A percentile compares a stretch with the other conserved stretches of the same genome.
Evolutionary conservation across 306 rosid genomes (phyloP).

Genomic region (Prunus dulcis): DNA sequence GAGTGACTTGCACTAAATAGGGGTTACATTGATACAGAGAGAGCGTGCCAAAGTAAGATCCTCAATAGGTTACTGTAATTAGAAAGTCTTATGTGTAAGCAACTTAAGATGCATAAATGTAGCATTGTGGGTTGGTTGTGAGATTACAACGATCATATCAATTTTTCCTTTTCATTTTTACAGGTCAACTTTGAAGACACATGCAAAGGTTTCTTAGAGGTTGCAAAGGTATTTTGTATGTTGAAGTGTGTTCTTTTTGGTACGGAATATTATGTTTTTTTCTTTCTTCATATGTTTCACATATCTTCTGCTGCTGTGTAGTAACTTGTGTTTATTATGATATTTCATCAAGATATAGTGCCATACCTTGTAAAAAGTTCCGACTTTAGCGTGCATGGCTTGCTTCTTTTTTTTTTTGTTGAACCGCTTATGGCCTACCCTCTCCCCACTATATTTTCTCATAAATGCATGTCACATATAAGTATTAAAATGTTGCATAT

Average conservation of each 20-base stretch:
- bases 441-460: not conserved
- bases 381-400: not conserved
- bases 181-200: conserved; percentile 98
- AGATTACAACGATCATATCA: not conserved
- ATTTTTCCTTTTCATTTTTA: conserved; percentile 20
- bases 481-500: not conserved
- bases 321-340: not conserved
- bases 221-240: conserved; percentile 72
- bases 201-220: conserved; percentile 94
- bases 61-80: not conserved
- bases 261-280: not conserved
- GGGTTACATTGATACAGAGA: not conserved
- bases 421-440: not conserved
- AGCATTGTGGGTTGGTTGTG: not conserved
- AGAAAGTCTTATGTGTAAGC: not conserved
- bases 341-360: not conserved
- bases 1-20: not conserved
- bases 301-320: not conserved
- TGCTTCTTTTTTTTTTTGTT: not conserved
- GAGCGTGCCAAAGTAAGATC: not conserved
- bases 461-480: not conserved
- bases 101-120: not conserved
- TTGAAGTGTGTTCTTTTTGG: not conserved
- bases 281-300: not conserved
- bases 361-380: not conserved